phyloP scores from a whole-genome alignment of 2,329 filamentous ascomycete genomes.

The Didymella sp. region DNA sequence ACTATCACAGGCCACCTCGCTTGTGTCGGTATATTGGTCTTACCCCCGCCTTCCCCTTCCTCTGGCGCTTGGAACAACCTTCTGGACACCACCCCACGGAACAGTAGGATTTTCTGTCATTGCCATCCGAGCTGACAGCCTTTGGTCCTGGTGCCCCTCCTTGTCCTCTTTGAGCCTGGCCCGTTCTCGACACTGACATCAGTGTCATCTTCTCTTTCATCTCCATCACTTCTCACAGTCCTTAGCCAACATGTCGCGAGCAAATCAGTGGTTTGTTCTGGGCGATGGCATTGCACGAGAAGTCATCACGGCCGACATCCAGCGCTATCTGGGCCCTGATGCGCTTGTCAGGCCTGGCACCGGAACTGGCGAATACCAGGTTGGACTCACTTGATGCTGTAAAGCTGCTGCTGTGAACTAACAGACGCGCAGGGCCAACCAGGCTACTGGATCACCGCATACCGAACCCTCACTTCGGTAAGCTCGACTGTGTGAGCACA shows the following conservation, averaged over 20 bases:
- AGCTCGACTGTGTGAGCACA: slow-evolving; percentile 21
- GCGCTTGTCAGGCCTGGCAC: slow-evolving; percentile 58
- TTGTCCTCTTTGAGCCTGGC: slow-evolving; percentile 44
- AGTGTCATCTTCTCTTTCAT: slow-evolving; percentile 46
- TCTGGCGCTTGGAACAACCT: slow-evolving; percentile 34
- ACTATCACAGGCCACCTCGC: slow-evolving; percentile 34
- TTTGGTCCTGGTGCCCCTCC: slow-evolving; percentile 42
- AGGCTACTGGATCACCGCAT: slow-evolving; percentile 61
- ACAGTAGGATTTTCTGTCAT: slow-evolving; percentile 30
- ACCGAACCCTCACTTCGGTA: slow-evolving; percentile 59
- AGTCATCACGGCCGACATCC: slow-evolving; percentile 61
- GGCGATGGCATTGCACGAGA: slow-evolving; percentile 59
- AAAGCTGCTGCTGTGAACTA: slow-evolving; percentile 21
- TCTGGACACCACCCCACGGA: slow-evolving; percentile 26
- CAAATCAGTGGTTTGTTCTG: slow-evolving; percentile 58
- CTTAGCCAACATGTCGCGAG: slow-evolving; percentile 41
- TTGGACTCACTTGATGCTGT: slow-evolving; percentile 38
- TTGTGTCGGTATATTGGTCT: slow-evolving; percentile 50
- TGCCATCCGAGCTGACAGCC: slow-evolving; percentile 37
- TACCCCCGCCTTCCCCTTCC: slow-evolving; percentile 42
- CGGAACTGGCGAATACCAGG: slow-evolving; percentile 55
- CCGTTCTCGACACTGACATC: slow-evolving; percentile 44
- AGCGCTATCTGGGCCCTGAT: slow-evolving; percentile 59
- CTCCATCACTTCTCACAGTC: slow-evolving; percentile 28
- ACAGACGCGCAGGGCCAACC: slow-evolving; percentile 48